Base-by-base conservation (phyloP, 2,329 filamentous ascomycete species). In the Epichloe festucae region DNA sequence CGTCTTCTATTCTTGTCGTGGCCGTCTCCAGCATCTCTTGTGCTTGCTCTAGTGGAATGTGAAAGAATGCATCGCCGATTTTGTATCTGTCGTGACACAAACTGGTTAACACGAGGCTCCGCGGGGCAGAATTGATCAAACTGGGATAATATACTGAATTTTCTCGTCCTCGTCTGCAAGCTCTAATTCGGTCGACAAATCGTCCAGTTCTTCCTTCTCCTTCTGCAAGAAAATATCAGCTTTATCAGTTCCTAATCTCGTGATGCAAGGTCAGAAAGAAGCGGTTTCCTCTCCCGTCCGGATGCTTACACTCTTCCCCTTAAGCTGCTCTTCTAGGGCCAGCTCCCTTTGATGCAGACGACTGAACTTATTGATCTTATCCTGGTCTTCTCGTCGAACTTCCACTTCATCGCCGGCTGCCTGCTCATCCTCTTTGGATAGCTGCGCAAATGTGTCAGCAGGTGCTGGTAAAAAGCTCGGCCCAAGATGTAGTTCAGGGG, bases 361-460 rank as follows among this genome's bases (percentile, higher is more conserved):
- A 69, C 90, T 96, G 76, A 98, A 98, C 58, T 83, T 85, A 72
- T 98, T 98, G 80, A 98, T 98, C 72, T 93, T 95, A 73, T 97
- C 90, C 70, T 98, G 93, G 67, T 98, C 93, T 67, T 97, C 90
- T 63, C 90, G 86, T 54, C 93, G 87, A 53, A 98, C 93, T 69
- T 96, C 87, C 61, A 89, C 85, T 65, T 98, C 93, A 58, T 93
- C 86, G 55, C 81, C 78, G 19, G 82, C 75, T 53, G 82, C 84
- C 19, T 52, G 41, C 70, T 98, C 93, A 62, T 97, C 91, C 67
- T 95, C 91, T 65, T 89, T 94, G 45, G 88, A 89, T 59, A 98
- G 85, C 93, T 97, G 63, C 23, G 44, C 31, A 35, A 31, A 5
- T 23, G 8, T 31, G 54, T 63, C 31, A 63, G 57, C 35, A 40